Percentiles rank a stretch among this genome's conserved stretches.
These are phyloP conservation scores for Saussurea involucrata DNA, from an alignment of 129 eudicot species.

Conservation along the genomic window DNA sequence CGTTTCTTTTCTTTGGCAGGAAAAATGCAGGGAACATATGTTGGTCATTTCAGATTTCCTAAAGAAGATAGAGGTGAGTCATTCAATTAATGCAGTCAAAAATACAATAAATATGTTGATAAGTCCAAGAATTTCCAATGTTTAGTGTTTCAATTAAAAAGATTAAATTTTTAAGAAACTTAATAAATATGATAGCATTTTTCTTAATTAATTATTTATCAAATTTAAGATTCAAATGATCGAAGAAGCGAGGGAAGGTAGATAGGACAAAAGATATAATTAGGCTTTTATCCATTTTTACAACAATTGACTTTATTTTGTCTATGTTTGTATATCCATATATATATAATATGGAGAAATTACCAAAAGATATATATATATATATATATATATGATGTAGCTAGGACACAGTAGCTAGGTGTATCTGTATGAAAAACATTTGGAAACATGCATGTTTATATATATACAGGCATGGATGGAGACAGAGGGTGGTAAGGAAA, in stretches of 20 bases:
- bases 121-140: neutral
- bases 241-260: neutral
- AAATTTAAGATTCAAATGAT: too few species aligned
- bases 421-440: constrained; percentile 6
- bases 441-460: neutral
- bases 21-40: constrained; percentile 46
- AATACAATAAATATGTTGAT: neutral
- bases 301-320: too few species aligned
- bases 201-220: neutral
- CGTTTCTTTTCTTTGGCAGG: constrained; percentile 36
- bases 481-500: constrained; percentile 48
- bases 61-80: constrained; percentile 59
- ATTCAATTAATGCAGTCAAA: neutral
- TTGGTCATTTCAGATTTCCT: constrained; percentile 40
- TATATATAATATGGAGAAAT: neutral
- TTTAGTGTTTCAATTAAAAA: neutral
- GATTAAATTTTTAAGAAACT: neutral
- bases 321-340: too few species aligned
- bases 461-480: constrained; percentile 28
- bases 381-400: neutral
- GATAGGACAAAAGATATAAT: neutral
- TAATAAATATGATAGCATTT: neutral
- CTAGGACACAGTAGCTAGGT: constrained; percentile 2
- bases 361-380: too few species aligned
- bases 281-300: neutral